Conservation (phyloP, 1,139 yeast genomes). For the Blastobotrys raffinosifermentans region DNA sequence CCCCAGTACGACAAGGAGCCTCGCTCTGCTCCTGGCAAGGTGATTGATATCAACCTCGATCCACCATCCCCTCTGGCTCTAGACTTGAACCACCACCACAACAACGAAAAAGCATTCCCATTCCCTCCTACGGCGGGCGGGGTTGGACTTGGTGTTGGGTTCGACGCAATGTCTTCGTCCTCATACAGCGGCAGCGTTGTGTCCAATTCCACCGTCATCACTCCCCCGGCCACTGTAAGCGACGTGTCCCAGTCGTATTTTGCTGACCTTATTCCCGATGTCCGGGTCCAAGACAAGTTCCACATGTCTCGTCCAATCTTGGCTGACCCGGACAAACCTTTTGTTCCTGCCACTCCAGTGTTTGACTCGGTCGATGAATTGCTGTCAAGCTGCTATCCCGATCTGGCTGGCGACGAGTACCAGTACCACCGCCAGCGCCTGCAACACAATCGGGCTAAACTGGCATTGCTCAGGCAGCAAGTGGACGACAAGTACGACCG, state of each 20-base stretch:
- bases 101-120: background rate
- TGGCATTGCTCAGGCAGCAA: conserved; percentile 16
- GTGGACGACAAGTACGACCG: conserved; percentile 15
- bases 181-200: too few relatives aligned
- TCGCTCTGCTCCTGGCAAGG: conserved; percentile 10
- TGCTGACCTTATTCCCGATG: conserved; percentile 8
- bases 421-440: conserved; percentile 23
- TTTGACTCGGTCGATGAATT: conserved; percentile 22
- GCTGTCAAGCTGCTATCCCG: conserved; percentile 21
- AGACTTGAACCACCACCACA: conserved; percentile 18
- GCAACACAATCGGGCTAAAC: conserved; percentile 21
- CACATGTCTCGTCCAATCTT: conserved; percentile 22
- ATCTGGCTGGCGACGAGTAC: conserved; percentile 15
- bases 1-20: conserved; percentile 4
- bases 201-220: conserved; percentile 2
- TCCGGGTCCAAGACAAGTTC: conserved; percentile 22
- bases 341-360: conserved; percentile 23
- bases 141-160: background rate
- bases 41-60: conserved; percentile 21
- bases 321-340: conserved; percentile 26
- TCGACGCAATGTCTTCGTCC: conserved; percentile 1
- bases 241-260: conserved; percentile 3
- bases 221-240: conserved; percentile 1
- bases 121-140: background rate
- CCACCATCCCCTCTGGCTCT: conserved; percentile 21